Evolutionary conservation across 2,329 filamentous ascomycete species (phyloP).

Genomic region (Claviceps citrina): DNA sequence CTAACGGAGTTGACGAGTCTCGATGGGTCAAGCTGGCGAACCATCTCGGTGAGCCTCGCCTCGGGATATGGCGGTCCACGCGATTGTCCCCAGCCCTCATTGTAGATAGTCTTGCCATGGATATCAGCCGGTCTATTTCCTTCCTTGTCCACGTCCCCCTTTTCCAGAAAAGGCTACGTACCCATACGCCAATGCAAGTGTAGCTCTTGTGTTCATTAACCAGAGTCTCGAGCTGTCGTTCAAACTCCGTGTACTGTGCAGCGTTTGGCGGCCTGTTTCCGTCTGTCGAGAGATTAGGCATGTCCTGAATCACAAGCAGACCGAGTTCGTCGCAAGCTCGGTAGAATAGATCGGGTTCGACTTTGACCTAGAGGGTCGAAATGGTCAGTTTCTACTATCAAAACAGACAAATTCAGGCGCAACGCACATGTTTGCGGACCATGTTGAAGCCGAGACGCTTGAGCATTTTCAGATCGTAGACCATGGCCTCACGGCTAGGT

Average conservation of each 20-base stretch:
- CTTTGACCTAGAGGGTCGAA: constrained; percentile 38
- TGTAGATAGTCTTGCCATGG: constrained; percentile 42
- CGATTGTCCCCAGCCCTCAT: constrained; percentile 56
- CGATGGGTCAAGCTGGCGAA: constrained; percentile 45
- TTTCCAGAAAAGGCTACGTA: constrained; percentile 13
- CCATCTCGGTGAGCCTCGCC: constrained; percentile 35
- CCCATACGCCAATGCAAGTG: constrained; percentile 50
- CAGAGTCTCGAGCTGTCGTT: constrained; percentile 45
- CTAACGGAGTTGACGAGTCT: constrained; percentile 46
- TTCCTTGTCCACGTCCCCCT: neutral
- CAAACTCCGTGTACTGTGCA: constrained; percentile 46
- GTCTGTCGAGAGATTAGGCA: constrained; percentile 41
- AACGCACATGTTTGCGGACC: constrained; percentile 50
- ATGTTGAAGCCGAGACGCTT: constrained; percentile 56
- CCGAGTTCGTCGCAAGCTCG: constrained; percentile 51
- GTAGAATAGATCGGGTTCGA: constrained; percentile 53
- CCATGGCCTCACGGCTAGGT: constrained; percentile 51
- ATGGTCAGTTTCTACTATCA: neutral
- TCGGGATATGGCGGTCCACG: constrained; percentile 36
- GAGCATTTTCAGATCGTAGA: constrained; percentile 46
- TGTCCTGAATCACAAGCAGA: constrained; percentile 54
- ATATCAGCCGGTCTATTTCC: neutral
- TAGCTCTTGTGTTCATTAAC: constrained; percentile 49
- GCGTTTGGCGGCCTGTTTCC: constrained; percentile 21
- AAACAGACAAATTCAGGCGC: neutral